These are phyloP conservation scores for Colletotrichum sublineola DNA, from an alignment of 2,329 filamentous ascomycete species.

Conservation along the genomic window DNA sequence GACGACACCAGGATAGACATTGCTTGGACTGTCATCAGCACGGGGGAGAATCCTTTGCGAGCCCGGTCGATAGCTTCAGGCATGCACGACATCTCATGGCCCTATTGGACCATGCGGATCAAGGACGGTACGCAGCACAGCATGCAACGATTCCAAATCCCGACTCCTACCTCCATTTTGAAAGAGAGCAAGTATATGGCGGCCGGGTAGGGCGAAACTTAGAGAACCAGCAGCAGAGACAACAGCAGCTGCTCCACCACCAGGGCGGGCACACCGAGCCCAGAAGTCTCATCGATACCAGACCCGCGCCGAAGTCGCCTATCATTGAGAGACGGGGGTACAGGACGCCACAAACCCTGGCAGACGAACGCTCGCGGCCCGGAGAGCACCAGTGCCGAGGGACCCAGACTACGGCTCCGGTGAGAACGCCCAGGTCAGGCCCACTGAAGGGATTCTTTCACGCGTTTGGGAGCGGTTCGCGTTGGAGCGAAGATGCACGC, in stretches of 20 bases:
- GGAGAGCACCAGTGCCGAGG: not conserved
- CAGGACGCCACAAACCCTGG: not conserved
- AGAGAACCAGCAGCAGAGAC: not conserved
- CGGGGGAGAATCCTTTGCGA: not conserved
- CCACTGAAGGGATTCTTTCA: slow-evolving; percentile 4
- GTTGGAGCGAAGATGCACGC: not conserved
- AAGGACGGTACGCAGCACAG: not conserved
- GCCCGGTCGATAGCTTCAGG: not conserved
- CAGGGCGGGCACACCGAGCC: not conserved
- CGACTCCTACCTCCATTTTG: no score
- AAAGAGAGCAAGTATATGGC: not conserved
- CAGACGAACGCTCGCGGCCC: no score
- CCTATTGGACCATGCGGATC: not conserved
- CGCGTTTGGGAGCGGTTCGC: not conserved
- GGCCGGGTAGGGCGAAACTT: not conserved
- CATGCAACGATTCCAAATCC: not conserved
- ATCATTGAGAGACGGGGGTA: slow-evolving; percentile 2
- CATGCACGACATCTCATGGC: not conserved
- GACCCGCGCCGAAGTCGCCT: not conserved
- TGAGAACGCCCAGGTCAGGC: slow-evolving; percentile 1
- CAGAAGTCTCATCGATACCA: not conserved
- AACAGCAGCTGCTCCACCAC: not conserved
- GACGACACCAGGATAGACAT: not conserved
- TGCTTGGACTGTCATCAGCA: not conserved
- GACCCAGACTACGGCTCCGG: not conserved